A percentile compares a stretch with the other conserved stretches of the same genome.
phyloP scores from a whole-genome alignment of 2,329 filamentous ascomycete genomes.

The Chalara sp. region DNA sequence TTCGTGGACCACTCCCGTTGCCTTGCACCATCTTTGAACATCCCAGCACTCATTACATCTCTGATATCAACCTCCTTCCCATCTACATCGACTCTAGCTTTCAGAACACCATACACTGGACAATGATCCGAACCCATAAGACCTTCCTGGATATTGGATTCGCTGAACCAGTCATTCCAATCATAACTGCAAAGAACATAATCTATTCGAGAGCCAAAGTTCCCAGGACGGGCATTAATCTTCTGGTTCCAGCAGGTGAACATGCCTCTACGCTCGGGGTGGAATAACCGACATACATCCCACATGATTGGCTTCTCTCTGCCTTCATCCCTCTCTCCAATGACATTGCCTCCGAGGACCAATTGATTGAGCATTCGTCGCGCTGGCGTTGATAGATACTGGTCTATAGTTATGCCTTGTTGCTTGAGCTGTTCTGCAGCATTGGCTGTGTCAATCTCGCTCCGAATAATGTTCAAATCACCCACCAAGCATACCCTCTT shows the following conservation, averaged over 20 bases:
- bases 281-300: constrained; percentile 78
- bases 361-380: constrained; percentile 80
- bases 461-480: constrained; percentile 74
- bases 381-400: constrained; percentile 67
- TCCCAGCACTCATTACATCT: constrained; percentile 76
- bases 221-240: constrained; percentile 90
- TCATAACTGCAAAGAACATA: constrained; percentile 79
- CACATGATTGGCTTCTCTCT: constrained; percentile 67
- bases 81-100: constrained; percentile 50
- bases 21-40: constrained; percentile 62
- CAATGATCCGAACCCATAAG: constrained; percentile 95
- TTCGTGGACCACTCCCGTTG: constrained; percentile 59
- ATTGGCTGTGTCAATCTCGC: constrained; percentile 65
- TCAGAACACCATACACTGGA: constrained; percentile 75
- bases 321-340: constrained; percentile 59
- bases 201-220: constrained; percentile 89
- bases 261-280: constrained; percentile 78
- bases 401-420: constrained; percentile 57
- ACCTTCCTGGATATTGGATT: constrained; percentile 85
- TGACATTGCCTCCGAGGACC: constrained; percentile 64
- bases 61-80: constrained; percentile 46
- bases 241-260: constrained; percentile 97
- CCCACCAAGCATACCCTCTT: constrained; percentile 83
- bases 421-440: constrained; percentile 66
- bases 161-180: constrained; percentile 73